These are phyloP conservation scores for Helminthosporium solani DNA, from an alignment of 2,329 filamentous ascomycete genomes.

Conservation along the genomic window DNA sequence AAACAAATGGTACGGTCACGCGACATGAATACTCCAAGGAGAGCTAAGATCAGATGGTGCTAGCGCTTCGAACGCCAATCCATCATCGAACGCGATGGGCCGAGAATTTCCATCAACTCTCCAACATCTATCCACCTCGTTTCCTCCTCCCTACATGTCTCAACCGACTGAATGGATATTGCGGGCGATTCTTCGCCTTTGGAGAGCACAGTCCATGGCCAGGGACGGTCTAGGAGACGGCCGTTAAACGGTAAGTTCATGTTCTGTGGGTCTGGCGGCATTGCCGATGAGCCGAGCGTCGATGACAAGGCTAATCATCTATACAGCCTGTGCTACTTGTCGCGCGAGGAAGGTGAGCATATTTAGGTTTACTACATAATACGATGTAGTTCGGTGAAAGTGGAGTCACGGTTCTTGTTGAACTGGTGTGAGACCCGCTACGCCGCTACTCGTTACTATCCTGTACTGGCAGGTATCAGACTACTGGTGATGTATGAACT, in stretches of 20 bases:
- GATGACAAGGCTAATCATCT: conserved; percentile 7
- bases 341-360: conserved; percentile 20
- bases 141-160: neutral
- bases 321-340: conserved; percentile 21
- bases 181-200: conserved; percentile 4
- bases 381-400: no score
- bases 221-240: conserved; percentile 21
- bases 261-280: neutral
- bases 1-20: no score
- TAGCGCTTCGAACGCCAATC: neutral
- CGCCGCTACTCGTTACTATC: neutral
- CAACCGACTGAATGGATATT: conserved; percentile 8
- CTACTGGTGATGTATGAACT: neutral
- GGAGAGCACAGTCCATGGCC: conserved; percentile 2
- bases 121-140: neutral
- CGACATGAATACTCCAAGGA: no score
- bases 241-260: conserved; percentile 25
- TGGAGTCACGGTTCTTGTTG: neutral
- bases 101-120: neutral
- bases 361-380: neutral
- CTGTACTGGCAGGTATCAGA: neutral
- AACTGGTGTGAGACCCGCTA: neutral
- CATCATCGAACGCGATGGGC: neutral
- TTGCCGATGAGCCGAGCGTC: conserved; percentile 6
- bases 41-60: neutral